Percentiles rank a stretch among this genome's conserved stretches.
These are phyloP conservation scores for Anisodus tanguticus DNA, from an alignment of 257 asterid species.

Conservation along the genomic window DNA sequence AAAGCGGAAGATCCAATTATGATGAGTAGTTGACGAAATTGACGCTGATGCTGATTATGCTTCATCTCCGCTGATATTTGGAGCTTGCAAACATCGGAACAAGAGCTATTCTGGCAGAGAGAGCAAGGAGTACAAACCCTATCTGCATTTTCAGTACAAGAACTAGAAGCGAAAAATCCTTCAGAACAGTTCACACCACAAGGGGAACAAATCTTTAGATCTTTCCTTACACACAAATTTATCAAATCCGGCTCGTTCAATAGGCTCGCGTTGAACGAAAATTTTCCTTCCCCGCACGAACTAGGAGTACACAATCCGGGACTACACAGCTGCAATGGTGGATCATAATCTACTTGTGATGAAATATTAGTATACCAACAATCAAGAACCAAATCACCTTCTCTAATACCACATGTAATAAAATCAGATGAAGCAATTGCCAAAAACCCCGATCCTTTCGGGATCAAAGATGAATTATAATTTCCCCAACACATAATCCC, in stretches of 20 bases:
- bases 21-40: constrained; percentile 50
- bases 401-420: constrained; percentile 83
- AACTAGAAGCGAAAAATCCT: constrained; percentile 81
- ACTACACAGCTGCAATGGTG: constrained; percentile 93
- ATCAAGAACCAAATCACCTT: constrained; percentile 83
- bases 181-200: constrained; percentile 76
- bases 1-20: constrained; percentile 59
- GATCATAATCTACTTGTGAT: constrained; percentile 57
- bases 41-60: constrained; percentile 46
- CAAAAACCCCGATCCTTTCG: constrained; percentile 81
- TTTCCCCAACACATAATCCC: constrained; percentile 90
- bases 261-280: constrained; percentile 86
- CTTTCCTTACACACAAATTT: constrained; percentile 75
- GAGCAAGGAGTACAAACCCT: constrained; percentile 93
- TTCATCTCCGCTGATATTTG: constrained; percentile 43
- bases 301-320: constrained; percentile 78
- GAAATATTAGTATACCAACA: constrained; percentile 71
- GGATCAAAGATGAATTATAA: constrained; percentile 68
- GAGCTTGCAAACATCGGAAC: constrained; percentile 66
- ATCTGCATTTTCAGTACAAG: constrained; percentile 68
- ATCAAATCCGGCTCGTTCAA: constrained; percentile 84
- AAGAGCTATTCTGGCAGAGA: constrained; percentile 88
- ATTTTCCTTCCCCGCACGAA: constrained; percentile 64
- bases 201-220: constrained; percentile 78
- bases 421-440: constrained; percentile 75